Evolutionary conservation across 768 basidiomycete species (phyloP).

Genomic region (Macrolepiota albuminosa): DNA sequence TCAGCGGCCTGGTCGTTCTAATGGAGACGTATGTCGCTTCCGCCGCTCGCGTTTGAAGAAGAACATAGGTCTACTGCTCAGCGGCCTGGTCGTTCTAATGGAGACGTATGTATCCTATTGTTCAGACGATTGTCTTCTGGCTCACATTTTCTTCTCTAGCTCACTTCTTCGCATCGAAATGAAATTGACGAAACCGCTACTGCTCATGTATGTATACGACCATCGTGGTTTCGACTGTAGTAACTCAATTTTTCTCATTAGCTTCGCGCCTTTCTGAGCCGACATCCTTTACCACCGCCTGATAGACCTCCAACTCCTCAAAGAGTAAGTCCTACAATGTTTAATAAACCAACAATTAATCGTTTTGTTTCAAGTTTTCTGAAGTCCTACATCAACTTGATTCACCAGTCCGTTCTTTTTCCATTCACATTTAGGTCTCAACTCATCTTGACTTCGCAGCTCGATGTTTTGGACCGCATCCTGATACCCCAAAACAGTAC

Average conservation of each 20-base stretch:
- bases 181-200: neutral
- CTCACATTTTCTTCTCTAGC: neutral
- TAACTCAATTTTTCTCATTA: neutral
- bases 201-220: neutral
- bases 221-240: neutral
- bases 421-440: neutral
- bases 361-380: neutral
- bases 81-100: neutral
- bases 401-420: neutral
- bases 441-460: neutral
- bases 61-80: conserved; percentile 4
- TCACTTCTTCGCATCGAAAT: neutral
- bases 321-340: neutral
- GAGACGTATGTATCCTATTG: neutral
- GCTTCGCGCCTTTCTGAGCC: conserved; percentile 1
- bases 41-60: conserved; percentile 34
- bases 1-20: neutral
- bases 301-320: neutral
- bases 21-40: conserved; percentile 22
- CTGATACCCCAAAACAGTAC: neutral
- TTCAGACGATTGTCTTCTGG: neutral
- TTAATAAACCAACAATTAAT: neutral
- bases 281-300: neutral
- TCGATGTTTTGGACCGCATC: conserved; percentile 2
- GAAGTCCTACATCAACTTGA: neutral